Percentiles rank a stretch among this genome's conserved stretches.
Conservation (phyloP, 2,329 filamentous ascomycete genomes). For the Sclerotinia sclerotiorum region DNA sequence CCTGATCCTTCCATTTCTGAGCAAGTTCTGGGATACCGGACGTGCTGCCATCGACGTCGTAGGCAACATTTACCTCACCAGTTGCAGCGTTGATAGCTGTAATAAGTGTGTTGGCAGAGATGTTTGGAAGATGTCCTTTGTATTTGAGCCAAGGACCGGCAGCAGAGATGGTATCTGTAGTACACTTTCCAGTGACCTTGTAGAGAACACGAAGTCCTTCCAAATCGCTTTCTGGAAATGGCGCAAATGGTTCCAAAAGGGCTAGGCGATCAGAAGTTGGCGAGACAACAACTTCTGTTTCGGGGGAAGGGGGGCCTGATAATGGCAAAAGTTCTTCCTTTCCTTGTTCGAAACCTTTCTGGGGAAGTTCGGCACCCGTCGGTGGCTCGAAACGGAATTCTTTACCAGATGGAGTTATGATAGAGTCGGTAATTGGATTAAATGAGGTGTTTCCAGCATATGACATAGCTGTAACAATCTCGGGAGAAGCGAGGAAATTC, state of each 20-base stretch:
- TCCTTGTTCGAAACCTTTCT: slow-evolving; percentile 71
- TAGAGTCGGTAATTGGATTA: slow-evolving; percentile 87
- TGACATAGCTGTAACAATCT: slow-evolving; percentile 93
- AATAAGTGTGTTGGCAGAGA: slow-evolving; percentile 95
- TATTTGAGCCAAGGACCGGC: slow-evolving; percentile 98
- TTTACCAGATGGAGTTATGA: slow-evolving; percentile 76
- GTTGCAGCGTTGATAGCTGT: slow-evolving; percentile 91
- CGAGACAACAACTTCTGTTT: slow-evolving; percentile 71
- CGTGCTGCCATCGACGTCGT: slow-evolving; percentile 75
- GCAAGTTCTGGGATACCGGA: slow-evolving; percentile 86
- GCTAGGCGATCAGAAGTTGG: slow-evolving; percentile 89
- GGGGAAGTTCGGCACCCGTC: slow-evolving; percentile 64
- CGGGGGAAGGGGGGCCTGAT: slow-evolving; percentile 68
- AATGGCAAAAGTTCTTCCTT: slow-evolving; percentile 72
- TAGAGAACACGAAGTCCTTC: slow-evolving; percentile 80
- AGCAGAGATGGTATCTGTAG: slow-evolving; percentile 96
- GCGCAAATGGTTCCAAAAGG: slow-evolving; percentile 82
- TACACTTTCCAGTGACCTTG: slow-evolving; percentile 97
- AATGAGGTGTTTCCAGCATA: slow-evolving; percentile 92
- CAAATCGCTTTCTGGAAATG: slow-evolving; percentile 78
- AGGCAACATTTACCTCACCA: slow-evolving; percentile 86
- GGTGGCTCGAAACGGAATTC: slow-evolving; percentile 84
- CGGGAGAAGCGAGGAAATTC: slow-evolving; percentile 97
- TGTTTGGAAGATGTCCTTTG: slow-evolving; percentile 98
- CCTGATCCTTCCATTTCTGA: slow-evolving; percentile 73